Evolutionary conservation across 2,329 filamentous ascomycete genomes (phyloP).

Genomic region (Tympanopsis confertula): DNA sequence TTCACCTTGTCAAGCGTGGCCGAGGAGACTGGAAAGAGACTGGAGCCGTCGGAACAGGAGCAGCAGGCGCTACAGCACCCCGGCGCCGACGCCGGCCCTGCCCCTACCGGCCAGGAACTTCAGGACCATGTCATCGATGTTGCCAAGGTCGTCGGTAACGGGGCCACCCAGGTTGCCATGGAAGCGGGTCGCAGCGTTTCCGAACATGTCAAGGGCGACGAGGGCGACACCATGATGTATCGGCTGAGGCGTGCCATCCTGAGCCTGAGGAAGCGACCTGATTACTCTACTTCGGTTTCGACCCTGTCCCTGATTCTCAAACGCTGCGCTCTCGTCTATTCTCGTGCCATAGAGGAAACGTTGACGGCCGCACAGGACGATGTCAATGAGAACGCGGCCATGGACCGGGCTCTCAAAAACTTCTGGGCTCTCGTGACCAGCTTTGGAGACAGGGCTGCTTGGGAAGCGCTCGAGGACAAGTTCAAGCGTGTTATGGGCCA

Average conservation of each 20-base stretch:
- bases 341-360: constrained; percentile 58
- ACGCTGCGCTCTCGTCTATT: constrained; percentile 69
- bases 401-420: constrained; percentile 65
- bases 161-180: constrained; percentile 34
- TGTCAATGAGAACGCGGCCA: constrained; percentile 59
- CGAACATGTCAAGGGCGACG: constrained; percentile 61
- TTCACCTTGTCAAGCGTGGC: constrained; percentile 68
- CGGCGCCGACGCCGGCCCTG: constrained; percentile 31
- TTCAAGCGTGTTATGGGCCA: constrained; percentile 65
- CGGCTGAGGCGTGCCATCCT: constrained; percentile 67
- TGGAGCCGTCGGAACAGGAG: constrained; percentile 58
- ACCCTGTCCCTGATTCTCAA: constrained; percentile 65
- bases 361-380: constrained; percentile 58
- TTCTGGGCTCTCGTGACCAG: constrained; percentile 72
- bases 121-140: constrained; percentile 42
- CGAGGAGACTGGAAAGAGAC: constrained; percentile 58
- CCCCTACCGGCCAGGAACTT: constrained; percentile 53
- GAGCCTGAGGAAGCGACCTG: constrained; percentile 62
- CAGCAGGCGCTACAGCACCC: constrained; percentile 38
- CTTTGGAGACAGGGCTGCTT: constrained; percentile 64
- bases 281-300: constrained; percentile 80
- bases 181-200: constrained; percentile 60
- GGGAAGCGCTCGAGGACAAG: constrained; percentile 61
- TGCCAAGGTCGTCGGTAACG: constrained; percentile 18
- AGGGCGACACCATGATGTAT: constrained; percentile 61